These are phyloP conservation scores for Trichomonas gallinae DNA, from an alignment of 208 protist genomes.

Conservation along the genomic window DNA sequence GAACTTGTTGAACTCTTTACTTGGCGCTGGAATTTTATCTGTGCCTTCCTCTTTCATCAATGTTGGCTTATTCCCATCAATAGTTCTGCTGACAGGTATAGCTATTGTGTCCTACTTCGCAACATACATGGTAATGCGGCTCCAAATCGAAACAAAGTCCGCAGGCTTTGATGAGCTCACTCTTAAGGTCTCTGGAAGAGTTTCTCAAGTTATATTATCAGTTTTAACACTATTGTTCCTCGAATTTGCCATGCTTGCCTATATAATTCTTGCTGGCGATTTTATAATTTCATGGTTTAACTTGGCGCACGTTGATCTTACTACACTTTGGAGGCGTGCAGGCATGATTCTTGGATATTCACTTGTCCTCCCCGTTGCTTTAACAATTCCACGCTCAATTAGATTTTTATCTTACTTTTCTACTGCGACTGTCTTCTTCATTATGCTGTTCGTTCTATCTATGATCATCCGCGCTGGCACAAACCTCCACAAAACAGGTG, in stretches of 20 bases:
- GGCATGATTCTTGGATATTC: not conserved
- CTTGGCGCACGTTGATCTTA: not conserved
- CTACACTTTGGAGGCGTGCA: not conserved
- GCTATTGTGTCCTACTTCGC: not conserved
- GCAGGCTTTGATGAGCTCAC: not conserved
- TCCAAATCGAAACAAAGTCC: not conserved
- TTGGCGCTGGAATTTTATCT: not conserved
- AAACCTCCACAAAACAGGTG: not conserved
- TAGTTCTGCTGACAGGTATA: not conserved
- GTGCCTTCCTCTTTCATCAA: not conserved
- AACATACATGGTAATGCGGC: not conserved
- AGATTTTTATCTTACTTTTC: not conserved
- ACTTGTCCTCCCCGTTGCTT: not conserved
- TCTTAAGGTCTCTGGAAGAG: not conserved
- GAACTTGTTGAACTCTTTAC: not conserved
- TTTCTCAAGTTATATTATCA: not conserved
- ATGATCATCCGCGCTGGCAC: not conserved
- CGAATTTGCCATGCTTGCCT: not conserved
- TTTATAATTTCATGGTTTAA: not conserved
- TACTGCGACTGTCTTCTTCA: not conserved
- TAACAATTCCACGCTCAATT: not conserved
- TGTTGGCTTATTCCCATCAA: not conserved
- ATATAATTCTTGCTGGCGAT: not conserved
- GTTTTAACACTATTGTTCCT: not conserved
- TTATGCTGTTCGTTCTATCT: not conserved